Evolutionary conservation across 208 protist genomes (phyloP), one percentile per base, ranked within the genome.

Genomic region (Trypanosoma theileri): DNA sequence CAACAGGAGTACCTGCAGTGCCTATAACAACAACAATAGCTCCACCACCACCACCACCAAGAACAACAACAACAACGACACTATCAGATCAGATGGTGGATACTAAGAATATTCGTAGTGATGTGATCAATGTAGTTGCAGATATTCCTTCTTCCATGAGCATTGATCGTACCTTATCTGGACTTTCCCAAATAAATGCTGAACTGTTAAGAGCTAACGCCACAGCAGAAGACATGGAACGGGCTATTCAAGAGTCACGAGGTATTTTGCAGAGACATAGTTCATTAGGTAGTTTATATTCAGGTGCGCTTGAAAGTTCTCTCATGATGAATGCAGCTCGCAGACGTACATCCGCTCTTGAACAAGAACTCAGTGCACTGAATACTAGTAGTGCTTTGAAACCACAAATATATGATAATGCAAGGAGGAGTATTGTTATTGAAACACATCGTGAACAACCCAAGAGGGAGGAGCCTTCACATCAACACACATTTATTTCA

Each of bases 211-310:
- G 69, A 11, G 80, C 88, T n/a, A 87, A 81, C 57, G 67, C 68
- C 6, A 91, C 89, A 16, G 71, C 89, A 0, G 89, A 81, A 31
- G 79, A 81, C 1, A 94, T 94, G 86, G 89, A 86, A 40, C 79
- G 74, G 59, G 89, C 89, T 16, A 86, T 94, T 53, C 65, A 75
- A 26, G 85, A 86, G 35, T 91, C 89, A 17, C 74, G 81, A 7
- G 78, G 82, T 10, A 76, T 81, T 46, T 79, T 94, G 17, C 60
- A 82, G 55, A 75, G 76, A n/a, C 89, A 94, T 62, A 66, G 82
- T 62, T 75, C 72, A 0, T 54, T 66, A 24, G 71, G 79, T 46
- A 69, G 55, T n/a, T 71, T 80, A 6, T 73, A 92, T 35, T 62
- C 55, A 0, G 63, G 81, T 17, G 68, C 68, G 26, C 74, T 81